Evolutionary conservation across 108 stramenopile species (phyloP).

Genomic region (Pseudonitzschia delicatissima): DNA sequence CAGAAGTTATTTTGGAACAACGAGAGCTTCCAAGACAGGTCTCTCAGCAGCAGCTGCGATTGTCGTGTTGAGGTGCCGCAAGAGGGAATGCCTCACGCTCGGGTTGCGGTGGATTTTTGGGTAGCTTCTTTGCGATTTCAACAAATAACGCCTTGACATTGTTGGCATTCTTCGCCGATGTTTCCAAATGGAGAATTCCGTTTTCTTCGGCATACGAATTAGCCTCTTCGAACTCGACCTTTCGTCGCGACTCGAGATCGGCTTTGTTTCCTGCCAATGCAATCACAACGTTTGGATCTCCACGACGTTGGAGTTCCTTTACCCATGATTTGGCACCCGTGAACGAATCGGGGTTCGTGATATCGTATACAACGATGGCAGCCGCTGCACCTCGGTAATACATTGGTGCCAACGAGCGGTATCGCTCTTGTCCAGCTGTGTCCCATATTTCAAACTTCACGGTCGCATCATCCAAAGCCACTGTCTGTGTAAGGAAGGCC

Average conservation of each 20-base stretch:
- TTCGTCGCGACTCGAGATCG: constrained; percentile 82
- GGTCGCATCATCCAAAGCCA: constrained; percentile 89
- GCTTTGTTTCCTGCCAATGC: constrained; percentile 97
- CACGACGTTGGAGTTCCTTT: constrained; percentile 96
- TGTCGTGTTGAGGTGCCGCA: constrained; percentile 74
- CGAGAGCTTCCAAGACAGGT: background rate
- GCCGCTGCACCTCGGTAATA: constrained; percentile 83
- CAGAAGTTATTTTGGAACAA: too few species aligned
- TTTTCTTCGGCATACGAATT: constrained; percentile 92
- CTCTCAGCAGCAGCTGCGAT: constrained; percentile 84
- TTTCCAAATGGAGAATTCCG: constrained; percentile 93
- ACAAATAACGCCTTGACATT: constrained; percentile 91
- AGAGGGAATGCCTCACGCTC: constrained; percentile 96
- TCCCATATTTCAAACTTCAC: constrained; percentile 99
- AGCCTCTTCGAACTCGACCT: constrained; percentile 91
- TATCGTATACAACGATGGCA: constrained; percentile 90
- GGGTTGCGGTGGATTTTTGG: constrained; percentile 82
- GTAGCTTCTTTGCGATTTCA: constrained; percentile 92
- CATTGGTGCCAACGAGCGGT: constrained; percentile 96
- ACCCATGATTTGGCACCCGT: constrained; percentile 98
- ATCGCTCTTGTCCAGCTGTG: constrained; percentile 95
- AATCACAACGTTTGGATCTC: constrained; percentile 97
- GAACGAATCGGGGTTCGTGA: constrained; percentile 96
- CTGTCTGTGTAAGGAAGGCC: constrained; percentile 95
- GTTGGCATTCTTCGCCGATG: constrained; percentile 93